phyloP scores from a whole-genome alignment of 345 rosid species.

The Toxicodendron radicans region DNA sequence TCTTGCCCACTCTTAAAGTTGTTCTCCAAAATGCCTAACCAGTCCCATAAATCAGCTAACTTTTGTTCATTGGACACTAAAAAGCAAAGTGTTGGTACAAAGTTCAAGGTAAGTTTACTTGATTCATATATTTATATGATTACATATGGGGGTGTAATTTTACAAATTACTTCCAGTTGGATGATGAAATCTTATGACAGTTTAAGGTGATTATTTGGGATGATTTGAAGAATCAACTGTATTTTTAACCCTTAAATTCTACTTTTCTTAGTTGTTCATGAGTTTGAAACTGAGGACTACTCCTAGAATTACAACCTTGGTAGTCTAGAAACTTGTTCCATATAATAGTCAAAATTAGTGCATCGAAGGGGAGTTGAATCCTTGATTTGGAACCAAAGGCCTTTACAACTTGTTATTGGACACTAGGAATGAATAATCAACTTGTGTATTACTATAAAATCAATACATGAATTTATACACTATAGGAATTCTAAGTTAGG shows the following conservation, averaged over 20 bases:
- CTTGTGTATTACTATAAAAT: too few species aligned
- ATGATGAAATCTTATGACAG: not conserved
- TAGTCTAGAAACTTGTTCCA: not conserved
- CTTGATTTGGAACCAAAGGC: not conserved
- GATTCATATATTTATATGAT: not conserved
- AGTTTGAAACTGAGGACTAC: not conserved
- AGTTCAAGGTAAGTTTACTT: conserved; percentile 66
- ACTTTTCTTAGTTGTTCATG: not conserved
- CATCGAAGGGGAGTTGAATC: not conserved
- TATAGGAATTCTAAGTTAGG: too few species aligned
- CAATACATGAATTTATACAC: too few species aligned
- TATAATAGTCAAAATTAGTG: too few species aligned
- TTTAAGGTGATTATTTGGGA: not conserved
- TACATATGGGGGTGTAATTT: not conserved
- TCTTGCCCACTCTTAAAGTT: conserved; percentile 48
- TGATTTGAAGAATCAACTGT: conserved; percentile 15
- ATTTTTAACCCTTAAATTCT: not conserved
- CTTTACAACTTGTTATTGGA: too few species aligned
- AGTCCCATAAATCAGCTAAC: conserved; percentile 36
- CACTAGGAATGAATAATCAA: too few species aligned
- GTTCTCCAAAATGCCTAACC: conserved; percentile 46
- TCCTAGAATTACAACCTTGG: not conserved
- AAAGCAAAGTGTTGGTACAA: conserved; percentile 68
- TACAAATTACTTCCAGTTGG: not conserved
- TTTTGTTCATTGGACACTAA: conserved; percentile 38